Evolutionary conservation across 768 basidiomycete species (phyloP).

Genomic region (Mycena olivaceomarginata): DNA sequence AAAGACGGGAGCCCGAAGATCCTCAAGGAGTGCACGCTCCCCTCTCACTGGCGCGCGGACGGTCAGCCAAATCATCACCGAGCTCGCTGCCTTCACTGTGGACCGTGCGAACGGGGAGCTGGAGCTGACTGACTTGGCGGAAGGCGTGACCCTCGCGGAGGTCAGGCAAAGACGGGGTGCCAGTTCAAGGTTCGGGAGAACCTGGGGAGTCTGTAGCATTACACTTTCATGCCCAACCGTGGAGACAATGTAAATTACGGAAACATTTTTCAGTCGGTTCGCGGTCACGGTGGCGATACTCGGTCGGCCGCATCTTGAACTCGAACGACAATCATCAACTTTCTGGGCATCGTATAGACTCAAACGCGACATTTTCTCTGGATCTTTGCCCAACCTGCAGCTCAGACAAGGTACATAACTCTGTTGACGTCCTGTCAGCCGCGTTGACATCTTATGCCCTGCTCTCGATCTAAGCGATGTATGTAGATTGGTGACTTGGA

Average conservation of each 20-base stretch:
- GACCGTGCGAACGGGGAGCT: conserved; percentile 85
- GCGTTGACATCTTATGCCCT: too few species aligned
- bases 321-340: too few species aligned
- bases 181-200: conserved; percentile 79
- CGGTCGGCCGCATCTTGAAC: too few species aligned
- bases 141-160: conserved; percentile 89
- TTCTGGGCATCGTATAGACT: too few species aligned
- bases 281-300: too few species aligned
- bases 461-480: too few species aligned
- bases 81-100: conserved; percentile 93
- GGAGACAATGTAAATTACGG: background rate
- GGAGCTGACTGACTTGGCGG: conserved; percentile 88
- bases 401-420: background rate
- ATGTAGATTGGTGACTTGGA: too few species aligned
- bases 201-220: conserved; percentile 63
- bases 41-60: conserved; percentile 93
- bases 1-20: conserved; percentile 95
- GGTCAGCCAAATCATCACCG: conserved; percentile 95
- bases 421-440: background rate
- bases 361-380: background rate
- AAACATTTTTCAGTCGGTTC: too few species aligned
- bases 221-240: background rate
- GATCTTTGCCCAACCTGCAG: background rate
- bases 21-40: conserved; percentile 82
- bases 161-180: conserved; percentile 91